Base-by-base conservation (phyloP, 805 yeast species). In the Lachancea lanzarotensis region DNA sequence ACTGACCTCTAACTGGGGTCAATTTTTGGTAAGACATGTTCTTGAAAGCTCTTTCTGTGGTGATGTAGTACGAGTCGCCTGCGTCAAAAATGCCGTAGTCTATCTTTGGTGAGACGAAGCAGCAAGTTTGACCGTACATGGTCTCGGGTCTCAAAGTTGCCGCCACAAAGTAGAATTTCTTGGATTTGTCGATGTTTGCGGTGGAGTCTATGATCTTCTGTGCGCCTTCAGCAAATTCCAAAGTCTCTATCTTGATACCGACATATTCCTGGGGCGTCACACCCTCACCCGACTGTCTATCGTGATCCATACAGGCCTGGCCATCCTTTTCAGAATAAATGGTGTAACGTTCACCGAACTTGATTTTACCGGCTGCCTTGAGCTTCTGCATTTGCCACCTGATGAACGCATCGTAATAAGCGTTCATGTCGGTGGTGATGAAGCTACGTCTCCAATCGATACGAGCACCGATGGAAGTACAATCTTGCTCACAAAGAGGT, bases 251-350 rank as follows among this genome's bases (percentile, higher is more conserved):
- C 76, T 93, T 93, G 64, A 93, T 79, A 56, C 90, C 97, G 29
- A 87, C 81, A 68, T 93, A 93, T 68, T 93, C 98, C 71, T 93
- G 98, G 35, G 98, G 97, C 54, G 82, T 77, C 36, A 93, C 93
- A 67, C 95, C 98, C 72, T 93, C 98, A 65, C 98, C 98, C 40
- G 91, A 79, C 68, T 78, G 84, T 75, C 98, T 83, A 70, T 93
- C 98, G 68, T 93, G 98, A 69, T 93, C 98, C 91, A 93, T 90
- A 75, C 98, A 93, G 33, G 98, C 95, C 74, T 93, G 98, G 53
- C 97, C 97, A 69, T 93, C 98, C 71, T 86, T 91, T 64, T 89
- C 95, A 35, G 98, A 90, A 71, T 87, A 93, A 60, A 93, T 87
- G 54, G 98, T 93, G 74, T 89, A 87, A 72, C 98, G 83, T 73